Percentiles rank a stretch among this genome's conserved stretches.
These are phyloP conservation scores for Pseudoperonospora humuli DNA, from an alignment of 352 stramenopile species.

Conservation along the genomic window DNA sequence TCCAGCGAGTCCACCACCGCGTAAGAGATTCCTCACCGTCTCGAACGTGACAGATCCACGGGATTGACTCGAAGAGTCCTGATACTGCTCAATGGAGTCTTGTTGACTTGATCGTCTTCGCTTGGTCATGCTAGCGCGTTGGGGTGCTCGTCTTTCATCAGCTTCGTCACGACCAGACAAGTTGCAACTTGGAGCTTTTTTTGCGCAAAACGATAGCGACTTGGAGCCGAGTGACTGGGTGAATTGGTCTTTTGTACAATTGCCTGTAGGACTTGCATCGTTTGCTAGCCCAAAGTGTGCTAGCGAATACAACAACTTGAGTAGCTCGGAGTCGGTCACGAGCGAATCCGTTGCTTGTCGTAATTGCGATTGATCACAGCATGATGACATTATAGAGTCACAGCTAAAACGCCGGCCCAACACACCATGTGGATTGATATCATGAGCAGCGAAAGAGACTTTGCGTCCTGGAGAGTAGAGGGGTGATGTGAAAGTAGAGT, in stretches of 20 bases:
- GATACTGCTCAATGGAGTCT: conserved; percentile 3
- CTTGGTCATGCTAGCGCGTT: conserved; percentile 5
- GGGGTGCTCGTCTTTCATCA: conserved; percentile 1
- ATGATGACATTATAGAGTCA: too few relatives aligned
- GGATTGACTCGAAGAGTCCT: conserved; percentile 9
- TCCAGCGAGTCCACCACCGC: too few relatives aligned
- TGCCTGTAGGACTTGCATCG: background rate
- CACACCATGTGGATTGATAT: too few relatives aligned
- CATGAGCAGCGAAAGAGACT: too few relatives aligned
- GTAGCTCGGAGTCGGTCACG: too few relatives aligned
- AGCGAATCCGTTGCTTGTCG: too few relatives aligned
- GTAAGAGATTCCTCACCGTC: conserved; percentile 57
- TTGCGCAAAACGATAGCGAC: too few relatives aligned
- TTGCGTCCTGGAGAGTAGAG: too few relatives aligned
- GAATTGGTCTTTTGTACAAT: conserved; percentile 1
- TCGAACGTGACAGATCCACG: conserved; percentile 45
- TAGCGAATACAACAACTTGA: too few relatives aligned
- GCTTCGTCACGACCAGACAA: conserved; percentile 2
- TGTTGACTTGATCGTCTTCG: conserved; percentile 20
- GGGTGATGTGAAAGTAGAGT: too few relatives aligned
- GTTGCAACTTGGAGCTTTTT: conserved; percentile 8
- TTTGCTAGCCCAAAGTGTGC: conserved; percentile 44
- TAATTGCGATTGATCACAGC: too few relatives aligned
- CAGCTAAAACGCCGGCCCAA: too few relatives aligned
- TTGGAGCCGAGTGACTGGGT: background rate